Conservation (phyloP, 78 protist species). For the Anaeramoeba flamelloides region DNA sequence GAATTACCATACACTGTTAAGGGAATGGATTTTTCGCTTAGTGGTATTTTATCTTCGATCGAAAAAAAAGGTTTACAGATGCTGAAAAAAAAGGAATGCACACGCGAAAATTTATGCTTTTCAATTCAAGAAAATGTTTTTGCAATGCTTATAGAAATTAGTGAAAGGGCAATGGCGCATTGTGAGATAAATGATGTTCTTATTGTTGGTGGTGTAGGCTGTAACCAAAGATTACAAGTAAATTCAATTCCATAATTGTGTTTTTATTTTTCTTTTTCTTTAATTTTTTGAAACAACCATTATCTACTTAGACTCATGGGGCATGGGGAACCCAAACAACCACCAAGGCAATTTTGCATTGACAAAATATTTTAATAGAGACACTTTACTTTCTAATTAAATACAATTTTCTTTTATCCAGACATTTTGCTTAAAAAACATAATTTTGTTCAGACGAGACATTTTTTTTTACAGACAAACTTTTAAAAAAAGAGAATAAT, state of each 20-base stretch:
- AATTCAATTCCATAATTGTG: neutral
- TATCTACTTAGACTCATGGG: neutral
- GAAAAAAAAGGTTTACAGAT: slow-evolving; percentile 16
- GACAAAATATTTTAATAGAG: no score
- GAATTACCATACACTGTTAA: slow-evolving; percentile 79
- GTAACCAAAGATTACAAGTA: slow-evolving; percentile 22
- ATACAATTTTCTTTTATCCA: no score
- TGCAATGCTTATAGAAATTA: slow-evolving; percentile 92
- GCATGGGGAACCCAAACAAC: no score
- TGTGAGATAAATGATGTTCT: slow-evolving; percentile 61
- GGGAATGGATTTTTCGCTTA: slow-evolving; percentile 86
- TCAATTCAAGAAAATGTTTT: slow-evolving; percentile 78
- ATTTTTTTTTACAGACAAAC: no score
- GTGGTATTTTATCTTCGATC: slow-evolving; percentile 61
- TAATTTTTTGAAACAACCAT: neutral
- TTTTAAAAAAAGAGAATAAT: no score
- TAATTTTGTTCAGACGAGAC: no score
- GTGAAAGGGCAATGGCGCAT: slow-evolving; percentile 96
- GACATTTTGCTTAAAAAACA: no score
- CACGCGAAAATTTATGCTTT: slow-evolving; percentile 69
- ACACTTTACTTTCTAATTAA: no score
- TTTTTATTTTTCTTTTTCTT: slow-evolving; percentile 19
- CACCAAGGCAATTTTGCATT: no score
- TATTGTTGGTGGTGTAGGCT: slow-evolving; percentile 98
- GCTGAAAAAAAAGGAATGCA: slow-evolving; percentile 16